Base-by-base conservation (phyloP, 1,284 basidiomycete species). In the Cryptococcus sp. region DNA sequence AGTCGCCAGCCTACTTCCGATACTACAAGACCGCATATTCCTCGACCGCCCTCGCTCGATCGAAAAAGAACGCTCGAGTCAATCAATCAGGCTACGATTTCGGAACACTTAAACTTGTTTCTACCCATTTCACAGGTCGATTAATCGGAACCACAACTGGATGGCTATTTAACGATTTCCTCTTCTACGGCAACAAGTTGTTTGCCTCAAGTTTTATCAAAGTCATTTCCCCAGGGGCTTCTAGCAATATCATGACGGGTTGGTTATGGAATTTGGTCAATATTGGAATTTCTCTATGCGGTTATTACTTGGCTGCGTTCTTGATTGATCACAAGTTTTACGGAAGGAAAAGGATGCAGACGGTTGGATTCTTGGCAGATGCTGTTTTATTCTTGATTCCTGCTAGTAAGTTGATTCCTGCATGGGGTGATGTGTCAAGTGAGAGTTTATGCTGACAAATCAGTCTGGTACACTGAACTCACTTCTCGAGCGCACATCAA, bases 261-360 rank as follows among this genome's bases (percentile, higher is more conserved):
- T 81, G 79, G 79, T 67, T 78, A 45, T 81, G 78, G 76, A 79
- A 79, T 65, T 63, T 80, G 54, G 74, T 80, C 65, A 75, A 75
- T 61, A 69, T 73, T 55, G 77, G 76, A 57, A 74, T 80, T 34
- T 74, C 74, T 37, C 68, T 81, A 5, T 62, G 61, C 40, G 80
- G 80, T 7, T 80, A 81, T 71, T 81, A 81, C 69, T 53, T 79
- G 39, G 78, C 78, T 21, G 78, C 79, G n/a, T 49, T 80, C 31
- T 60, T 80, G 28, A 79, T 81, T 63, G 80, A 81, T 68, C 76
- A 80, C 76, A 81, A 81, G 73, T 69, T 76, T 49, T 70, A 69
- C 64, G 76, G 76, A 50, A 62, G 75, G 48, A 67, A 69, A 53
- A 63, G 73, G 44, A 79, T 81, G 78, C 79, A 81, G 64, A 72